Base-by-base conservation (phyloP, 768 basidiomycete genomes). In the Leucosporidium yakuticum region DNA sequence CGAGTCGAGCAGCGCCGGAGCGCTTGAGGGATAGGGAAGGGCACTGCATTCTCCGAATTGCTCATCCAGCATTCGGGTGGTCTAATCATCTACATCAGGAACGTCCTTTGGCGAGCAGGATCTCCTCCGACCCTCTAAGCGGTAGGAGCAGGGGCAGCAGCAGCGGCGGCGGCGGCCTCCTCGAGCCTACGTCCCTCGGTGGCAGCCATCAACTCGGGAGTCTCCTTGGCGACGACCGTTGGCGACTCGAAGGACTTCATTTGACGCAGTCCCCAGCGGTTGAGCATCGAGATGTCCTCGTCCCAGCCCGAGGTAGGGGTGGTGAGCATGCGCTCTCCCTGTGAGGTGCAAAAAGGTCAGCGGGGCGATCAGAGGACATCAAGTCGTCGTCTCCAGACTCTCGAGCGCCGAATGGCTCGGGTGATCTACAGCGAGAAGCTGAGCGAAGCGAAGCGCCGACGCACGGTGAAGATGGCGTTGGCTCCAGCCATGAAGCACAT, bases 401-500 rank as follows among this genome's bases (percentile, higher is more conserved):
- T n/a, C n/a, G n/a, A 36, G 34, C 6, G 34, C 6, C 5, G 34
- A 36, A 12, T 12, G 12, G 6, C 34, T 5, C 34, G 12, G 34
- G 34, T 36, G 34, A 36, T 36, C 34, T 36, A 36, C 34, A 12
- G 34, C 34, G 34, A 36, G 5, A 36, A 8, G 14, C 2, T 11
- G 29, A 21, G 55, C 17, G 49, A 47, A n/a, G 23, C 19, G 47
- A 4, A n/a, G n/a, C n/a, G n/a, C n/a, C n/a, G 65, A 70, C 67
- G 61, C 4, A 72, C 95, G n/a, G 95, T 98, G 78, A 98, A 98
- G 69, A 98, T 88, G 27, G 95, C 95, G 76, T 98, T 98, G 27
- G 94, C 95, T 29, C 95, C 95, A 1, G 95, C 93, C 89, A 98
- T 89, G 81, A 98, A 98, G 77, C 91, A 93, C 88, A 98, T 92